phyloP scores from a whole-genome alignment of 129 eudicot species.

The Helianthus annuus region DNA sequence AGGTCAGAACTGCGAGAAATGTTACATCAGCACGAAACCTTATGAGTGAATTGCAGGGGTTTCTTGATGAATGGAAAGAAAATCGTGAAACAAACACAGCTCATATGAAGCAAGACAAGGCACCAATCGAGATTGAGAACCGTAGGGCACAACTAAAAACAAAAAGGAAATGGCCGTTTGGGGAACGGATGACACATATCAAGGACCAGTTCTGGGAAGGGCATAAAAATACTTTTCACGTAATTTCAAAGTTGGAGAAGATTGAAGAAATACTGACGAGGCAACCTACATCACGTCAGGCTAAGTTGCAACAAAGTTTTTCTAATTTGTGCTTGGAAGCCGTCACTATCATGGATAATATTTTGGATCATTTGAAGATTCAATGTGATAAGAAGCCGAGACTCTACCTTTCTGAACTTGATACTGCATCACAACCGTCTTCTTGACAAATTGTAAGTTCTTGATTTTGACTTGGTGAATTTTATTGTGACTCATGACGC shows the following conservation, averaged over 20 bases:
- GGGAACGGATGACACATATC: no score
- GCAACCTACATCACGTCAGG: background rate
- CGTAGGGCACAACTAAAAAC: no score
- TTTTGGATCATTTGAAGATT: background rate
- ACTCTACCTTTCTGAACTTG: background rate
- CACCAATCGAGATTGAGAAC: background rate
- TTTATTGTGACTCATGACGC: no score
- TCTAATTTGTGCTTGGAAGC: background rate
- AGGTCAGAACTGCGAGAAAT: background rate
- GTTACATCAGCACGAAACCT: background rate
- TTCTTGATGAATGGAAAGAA: background rate
- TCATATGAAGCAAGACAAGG: background rate
- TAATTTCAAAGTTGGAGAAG: background rate
- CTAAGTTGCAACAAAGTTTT: constrained; percentile 7
- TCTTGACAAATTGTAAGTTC: background rate
- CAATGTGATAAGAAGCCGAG: background rate
- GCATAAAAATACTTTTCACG: background rate
- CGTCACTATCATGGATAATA: background rate
- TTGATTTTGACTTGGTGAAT: background rate
- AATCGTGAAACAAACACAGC: background rate
- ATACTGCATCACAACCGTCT: background rate
- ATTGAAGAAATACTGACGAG: background rate
- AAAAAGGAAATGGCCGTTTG: no score
- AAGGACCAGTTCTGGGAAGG: no score
- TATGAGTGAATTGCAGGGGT: background rate